A percentile compares a stretch with the other conserved stretches of the same genome.
Evolutionary conservation across 331 rosid species (phyloP).

Genomic region (Rosa hybrid): DNA sequence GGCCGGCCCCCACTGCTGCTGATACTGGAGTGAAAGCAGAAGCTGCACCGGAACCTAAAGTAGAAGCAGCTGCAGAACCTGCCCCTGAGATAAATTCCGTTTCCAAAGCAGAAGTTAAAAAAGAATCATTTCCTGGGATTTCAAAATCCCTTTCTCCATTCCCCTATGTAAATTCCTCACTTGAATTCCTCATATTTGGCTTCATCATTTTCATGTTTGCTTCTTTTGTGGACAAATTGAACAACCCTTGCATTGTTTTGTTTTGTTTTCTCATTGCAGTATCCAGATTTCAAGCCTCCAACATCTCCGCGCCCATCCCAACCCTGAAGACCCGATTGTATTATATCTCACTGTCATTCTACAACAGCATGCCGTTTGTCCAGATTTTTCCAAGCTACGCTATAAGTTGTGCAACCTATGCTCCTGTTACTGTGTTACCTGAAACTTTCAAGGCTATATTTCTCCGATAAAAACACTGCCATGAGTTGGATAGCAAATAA

Average conservation of each 20-base stretch:
- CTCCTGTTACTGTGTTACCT: conserved; percentile 11
- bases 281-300: conserved; percentile 98
- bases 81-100: conserved; percentile 56
- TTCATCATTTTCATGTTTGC: not conserved
- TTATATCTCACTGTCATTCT: conserved; percentile 21
- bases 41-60: conserved; percentile 32
- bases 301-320: conserved; percentile 90
- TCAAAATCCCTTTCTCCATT: conserved; percentile 82
- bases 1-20: conserved; percentile 44
- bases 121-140: conserved; percentile 54
- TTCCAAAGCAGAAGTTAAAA: conserved; percentile 57
- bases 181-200: not conserved
- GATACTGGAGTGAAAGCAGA: conserved; percentile 48
- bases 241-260: conserved; percentile 17
- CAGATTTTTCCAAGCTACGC: conserved; percentile 19
- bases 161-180: conserved; percentile 56
- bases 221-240: conserved; percentile 1
- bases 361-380: conserved; percentile 31
- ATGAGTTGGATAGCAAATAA: conserved; percentile 29
- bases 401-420: conserved; percentile 25
- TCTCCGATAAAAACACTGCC: conserved; percentile 19
- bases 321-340: conserved; percentile 58
- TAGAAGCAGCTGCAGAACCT: conserved; percentile 41
- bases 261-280: conserved; percentile 51
- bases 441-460: conserved; percentile 24